phyloP scores from a whole-genome alignment of 768 basidiomycete species.

The Lanmaoa rubissima region DNA sequence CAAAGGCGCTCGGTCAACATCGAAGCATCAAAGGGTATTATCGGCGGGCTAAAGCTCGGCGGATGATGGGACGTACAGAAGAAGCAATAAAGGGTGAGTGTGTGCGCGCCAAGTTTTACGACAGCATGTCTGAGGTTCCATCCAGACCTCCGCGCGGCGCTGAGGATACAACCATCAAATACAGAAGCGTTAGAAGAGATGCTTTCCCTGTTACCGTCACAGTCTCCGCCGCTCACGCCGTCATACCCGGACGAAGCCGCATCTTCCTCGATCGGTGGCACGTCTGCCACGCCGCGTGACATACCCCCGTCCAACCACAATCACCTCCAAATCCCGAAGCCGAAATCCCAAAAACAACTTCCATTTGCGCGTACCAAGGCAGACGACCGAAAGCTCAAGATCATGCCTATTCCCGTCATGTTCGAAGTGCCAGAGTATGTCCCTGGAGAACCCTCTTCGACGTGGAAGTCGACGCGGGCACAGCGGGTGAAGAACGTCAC shows the following conservation, averaged over 20 bases:
- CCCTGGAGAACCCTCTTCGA: conserved; percentile 20
- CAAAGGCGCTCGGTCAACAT: conserved; percentile 61
- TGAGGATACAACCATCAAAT: conserved; percentile 64
- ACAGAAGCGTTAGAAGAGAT: conserved; percentile 60
- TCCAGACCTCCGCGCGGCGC: conserved; percentile 58
- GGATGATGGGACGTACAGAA: conserved; percentile 52
- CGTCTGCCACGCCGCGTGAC: conserved; percentile 11
- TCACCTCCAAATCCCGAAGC: conserved; percentile 38
- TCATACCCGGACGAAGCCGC: conserved; percentile 22
- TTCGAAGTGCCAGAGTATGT: conserved; percentile 34
- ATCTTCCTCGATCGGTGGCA: conserved; percentile 30
- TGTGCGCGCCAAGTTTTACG: no score
- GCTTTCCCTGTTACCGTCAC: conserved; percentile 34
- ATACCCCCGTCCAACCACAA: conserved; percentile 24
- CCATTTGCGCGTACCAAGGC: conserved; percentile 52
- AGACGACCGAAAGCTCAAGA: conserved; percentile 55
- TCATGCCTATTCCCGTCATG: conserved; percentile 45
- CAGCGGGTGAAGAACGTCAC: conserved; percentile 29
- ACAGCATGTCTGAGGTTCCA: neutral
- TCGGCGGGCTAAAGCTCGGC: conserved; percentile 64
- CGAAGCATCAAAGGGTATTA: conserved; percentile 68
- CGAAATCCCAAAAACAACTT: conserved; percentile 43
- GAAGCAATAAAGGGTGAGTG: conserved; percentile 59
- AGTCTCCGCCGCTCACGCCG: conserved; percentile 9
- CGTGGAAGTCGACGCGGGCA: conserved; percentile 29